Percentiles rank a stretch among this genome's conserved stretches.
Conservation (phyloP, 2,329 filamentous ascomycete species). For the Diaporthe sp. region DNA sequence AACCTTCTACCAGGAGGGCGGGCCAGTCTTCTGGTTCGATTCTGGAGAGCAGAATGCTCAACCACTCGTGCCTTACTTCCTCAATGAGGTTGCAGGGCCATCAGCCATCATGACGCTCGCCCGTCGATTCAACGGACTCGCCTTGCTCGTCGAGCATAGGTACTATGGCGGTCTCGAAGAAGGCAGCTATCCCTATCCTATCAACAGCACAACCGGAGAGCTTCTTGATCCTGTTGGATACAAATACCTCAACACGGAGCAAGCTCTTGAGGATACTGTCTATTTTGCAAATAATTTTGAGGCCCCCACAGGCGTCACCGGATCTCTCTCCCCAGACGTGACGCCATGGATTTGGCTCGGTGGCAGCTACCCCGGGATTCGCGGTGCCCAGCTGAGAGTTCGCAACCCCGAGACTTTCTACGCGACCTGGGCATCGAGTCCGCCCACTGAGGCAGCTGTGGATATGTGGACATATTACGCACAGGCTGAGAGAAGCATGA, state of each 20-base stretch:
- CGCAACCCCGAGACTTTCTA: slow-evolving; percentile 62
- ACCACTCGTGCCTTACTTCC: slow-evolving; percentile 20
- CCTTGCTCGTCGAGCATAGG: slow-evolving; percentile 45
- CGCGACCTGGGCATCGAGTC: slow-evolving; percentile 64
- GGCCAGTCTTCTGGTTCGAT: slow-evolving; percentile 45
- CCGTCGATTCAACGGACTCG: slow-evolving; percentile 41
- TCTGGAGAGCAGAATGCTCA: slow-evolving; percentile 40
- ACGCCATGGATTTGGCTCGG: slow-evolving; percentile 66
- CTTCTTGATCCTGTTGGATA: slow-evolving; percentile 35
- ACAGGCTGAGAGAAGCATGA: slow-evolving; percentile 60
- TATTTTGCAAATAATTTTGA: slow-evolving; percentile 46
- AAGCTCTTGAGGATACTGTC: slow-evolving; percentile 46
- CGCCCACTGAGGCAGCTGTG: slow-evolving; percentile 59
- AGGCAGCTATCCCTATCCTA: slow-evolving; percentile 41
- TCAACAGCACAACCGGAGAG: slow-evolving; percentile 38
- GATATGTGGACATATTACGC: slow-evolving; percentile 64
- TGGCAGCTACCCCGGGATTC: slow-evolving; percentile 64
- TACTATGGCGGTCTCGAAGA: slow-evolving; percentile 42
- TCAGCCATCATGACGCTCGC: slow-evolving; percentile 42
- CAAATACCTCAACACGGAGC: slow-evolving; percentile 45
- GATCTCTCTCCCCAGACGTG: slow-evolving; percentile 51
- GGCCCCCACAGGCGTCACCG: slow-evolving; percentile 43
- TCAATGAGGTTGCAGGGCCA: slow-evolving; percentile 35
- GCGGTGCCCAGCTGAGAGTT: slow-evolving; percentile 61
- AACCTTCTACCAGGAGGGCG: slow-evolving; percentile 43